These are phyloP conservation scores for Zygotorulaspora danielsina DNA, from an alignment of 805 yeast genomes.

Conservation along the genomic window DNA sequence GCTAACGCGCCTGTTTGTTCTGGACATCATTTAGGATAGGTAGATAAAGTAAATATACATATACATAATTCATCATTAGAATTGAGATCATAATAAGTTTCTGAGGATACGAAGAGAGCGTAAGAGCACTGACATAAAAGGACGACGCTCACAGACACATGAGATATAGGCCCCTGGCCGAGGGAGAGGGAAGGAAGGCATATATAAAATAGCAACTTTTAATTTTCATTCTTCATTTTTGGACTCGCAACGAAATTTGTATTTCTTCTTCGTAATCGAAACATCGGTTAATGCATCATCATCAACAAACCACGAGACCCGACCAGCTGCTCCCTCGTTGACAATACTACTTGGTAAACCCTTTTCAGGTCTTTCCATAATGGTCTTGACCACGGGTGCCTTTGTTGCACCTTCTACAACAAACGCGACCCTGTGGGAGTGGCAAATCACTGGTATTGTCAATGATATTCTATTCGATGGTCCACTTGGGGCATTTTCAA, in stretches of 20 bases:
- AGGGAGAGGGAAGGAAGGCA: too few relatives aligned
- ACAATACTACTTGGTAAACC: constrained; percentile 89
- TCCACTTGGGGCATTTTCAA: constrained; percentile 81
- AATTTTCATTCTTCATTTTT: constrained; percentile 1
- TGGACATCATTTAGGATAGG: not conserved
- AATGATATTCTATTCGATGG: constrained; percentile 80
- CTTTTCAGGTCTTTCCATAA: constrained; percentile 93
- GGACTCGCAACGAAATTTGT: constrained; percentile 18
- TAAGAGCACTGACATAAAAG: too few relatives aligned
- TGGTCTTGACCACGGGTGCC: constrained; percentile 82
- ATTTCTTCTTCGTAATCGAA: constrained; percentile 34
- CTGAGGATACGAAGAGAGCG: not conserved
- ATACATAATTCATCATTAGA: constrained; percentile 1
- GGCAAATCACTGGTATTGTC: constrained; percentile 89
- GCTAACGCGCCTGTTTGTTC: not conserved
- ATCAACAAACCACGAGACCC: constrained; percentile 93
- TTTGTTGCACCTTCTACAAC: constrained; percentile 94
- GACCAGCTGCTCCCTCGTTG: constrained; percentile 89
- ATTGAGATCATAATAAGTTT: not conserved
- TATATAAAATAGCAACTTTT: too few relatives aligned
- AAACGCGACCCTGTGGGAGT: constrained; percentile 83
- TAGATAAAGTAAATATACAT: constrained; percentile 2
- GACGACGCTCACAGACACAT: too few relatives aligned
- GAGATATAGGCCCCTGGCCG: too few relatives aligned
- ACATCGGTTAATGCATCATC: constrained; percentile 82